Base-by-base conservation (phyloP, 2,329 filamentous ascomycete genomes). In the Tolypocladium nubicola region DNA sequence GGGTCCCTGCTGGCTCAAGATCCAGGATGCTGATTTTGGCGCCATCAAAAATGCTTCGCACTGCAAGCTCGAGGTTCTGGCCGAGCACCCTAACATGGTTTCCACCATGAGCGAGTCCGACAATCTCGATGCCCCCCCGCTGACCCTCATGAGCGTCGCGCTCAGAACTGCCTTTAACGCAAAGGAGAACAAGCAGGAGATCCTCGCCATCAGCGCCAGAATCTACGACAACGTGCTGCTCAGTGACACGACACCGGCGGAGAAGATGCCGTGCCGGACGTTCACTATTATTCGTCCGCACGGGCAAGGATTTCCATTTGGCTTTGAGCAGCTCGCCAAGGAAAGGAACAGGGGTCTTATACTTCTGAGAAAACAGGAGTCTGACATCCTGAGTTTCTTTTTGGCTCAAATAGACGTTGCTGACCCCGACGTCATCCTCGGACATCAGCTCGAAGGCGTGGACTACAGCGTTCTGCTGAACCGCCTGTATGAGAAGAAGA, bases 1-100 rank as follows among this genome's bases (percentile, higher is more conserved):
- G 93, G 94, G 94, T 1, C 94, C 94, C 37, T 97, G 94, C 71
- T 99, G 94, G 94, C 81, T 99, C 52, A 92, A 87, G 68, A 94
- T 99, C 57, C 82, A 91, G 62, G 87, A 88, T 63, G 89, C 89
- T 37, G 86, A 97, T 70, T 97, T 96, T 68, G 81, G 82, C 21
- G 79, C 88, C 7, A 80, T 97, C 63, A 93, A 90, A 71, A 97
- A 97, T 65, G 89, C 91, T 13, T 99, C 94, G 0, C 94, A 95
- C 82, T 97, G 94, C 79, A 97, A 97, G 73, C 83, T 99, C 13
- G 94, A 99, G 72, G 85, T 96, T 53, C 82, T 88, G 64, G 88
- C 91, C 52, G 81, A 83, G 40, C 88, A 91, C 61, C 93, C 94
- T 1, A 85, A 87, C 65, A 83, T 84, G 66, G 84, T 99, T 59